Base-by-base conservation (phyloP, 176 grass and related monocot species). In the Triticum urartu region DNA sequence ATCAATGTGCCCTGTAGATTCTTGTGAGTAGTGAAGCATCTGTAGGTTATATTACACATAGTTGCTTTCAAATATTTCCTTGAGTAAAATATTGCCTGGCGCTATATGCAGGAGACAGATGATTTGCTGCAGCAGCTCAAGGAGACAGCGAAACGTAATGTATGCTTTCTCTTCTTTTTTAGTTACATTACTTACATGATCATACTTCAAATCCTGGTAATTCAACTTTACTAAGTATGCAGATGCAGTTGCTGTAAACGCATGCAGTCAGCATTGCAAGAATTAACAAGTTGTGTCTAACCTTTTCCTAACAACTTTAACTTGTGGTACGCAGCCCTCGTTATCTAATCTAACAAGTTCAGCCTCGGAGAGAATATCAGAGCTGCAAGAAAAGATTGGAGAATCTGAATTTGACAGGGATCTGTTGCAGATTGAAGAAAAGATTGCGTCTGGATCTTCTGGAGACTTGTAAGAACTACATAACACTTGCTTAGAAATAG, bases 401-500 rank as follows among this genome's bases (percentile, higher is more conserved):
- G 97, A 92, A 26, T 90, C 74, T 39, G 92, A 98, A 90, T 88
- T 98, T 14, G 87, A 98, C 79, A 90, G 65, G 79, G 92, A n/a
- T 89, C 83, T 90, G 42, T 83, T 98, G 87, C 85, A 96, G 80
- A 83, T 87, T 79, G 48, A 75, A 68, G 90, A 93, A 22, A 98
- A 88, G 77, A 92, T 98, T 92, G 97, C 92, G 24, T 83, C 88
- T 34, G 97, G 97, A 82, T 96, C 97, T 88, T 98, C 86, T 60
- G 97, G 90, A 35, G 94, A 98, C 65, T 84, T 98, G 97, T 98
- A 91, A 91, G 93, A 88, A 68, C 11, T 63, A 38, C 66, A 10
- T 32, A 68, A 36, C 34, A 68, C 45, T 60, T 75, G 20, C 4
- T 77, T 65, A 56, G 11, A 30, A 64, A 78, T 35, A 33, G 71